Conservation (phyloP, 2,329 filamentous ascomycete genomes). For the Arthroderma sp. region DNA sequence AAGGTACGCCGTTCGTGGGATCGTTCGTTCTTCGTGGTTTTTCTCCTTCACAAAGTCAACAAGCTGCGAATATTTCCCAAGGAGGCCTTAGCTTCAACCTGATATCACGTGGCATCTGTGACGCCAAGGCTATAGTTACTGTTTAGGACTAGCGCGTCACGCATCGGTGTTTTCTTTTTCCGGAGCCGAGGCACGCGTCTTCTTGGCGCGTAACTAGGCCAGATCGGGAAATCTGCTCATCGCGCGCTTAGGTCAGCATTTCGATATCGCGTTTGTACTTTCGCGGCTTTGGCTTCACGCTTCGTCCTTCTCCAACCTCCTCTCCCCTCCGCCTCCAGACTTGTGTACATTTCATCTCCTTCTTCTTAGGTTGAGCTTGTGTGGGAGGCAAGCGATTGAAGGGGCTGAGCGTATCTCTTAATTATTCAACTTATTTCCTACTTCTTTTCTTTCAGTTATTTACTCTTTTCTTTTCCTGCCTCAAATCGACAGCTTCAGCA, state of each 20-base stretch:
- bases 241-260: conserved; percentile 8
- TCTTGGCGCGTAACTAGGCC: conserved; percentile 27
- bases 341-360: conserved; percentile 9
- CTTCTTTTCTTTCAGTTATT: neutral
- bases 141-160: conserved; percentile 7
- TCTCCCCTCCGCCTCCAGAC: conserved; percentile 13
- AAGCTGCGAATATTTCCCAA: neutral
- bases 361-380: conserved; percentile 8
- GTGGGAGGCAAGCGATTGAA: neutral
- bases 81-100: too few relatives aligned
- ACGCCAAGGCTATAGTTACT: neutral
- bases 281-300: neutral
- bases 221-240: neutral
- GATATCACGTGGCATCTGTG: neutral
- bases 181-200: conserved; percentile 21
- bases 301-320: conserved; percentile 7
- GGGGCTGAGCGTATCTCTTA: neutral
- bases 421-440: too few relatives aligned
- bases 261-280: neutral
- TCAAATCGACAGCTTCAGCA: neutral
- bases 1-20: conserved; percentile 7
- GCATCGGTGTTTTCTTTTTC: conserved; percentile 6
- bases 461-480: neutral
- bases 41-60: neutral
- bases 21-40: neutral